Conservation (phyloP, 2,329 filamentous ascomycete genomes). For the Aspergillus uvarum region DNA sequence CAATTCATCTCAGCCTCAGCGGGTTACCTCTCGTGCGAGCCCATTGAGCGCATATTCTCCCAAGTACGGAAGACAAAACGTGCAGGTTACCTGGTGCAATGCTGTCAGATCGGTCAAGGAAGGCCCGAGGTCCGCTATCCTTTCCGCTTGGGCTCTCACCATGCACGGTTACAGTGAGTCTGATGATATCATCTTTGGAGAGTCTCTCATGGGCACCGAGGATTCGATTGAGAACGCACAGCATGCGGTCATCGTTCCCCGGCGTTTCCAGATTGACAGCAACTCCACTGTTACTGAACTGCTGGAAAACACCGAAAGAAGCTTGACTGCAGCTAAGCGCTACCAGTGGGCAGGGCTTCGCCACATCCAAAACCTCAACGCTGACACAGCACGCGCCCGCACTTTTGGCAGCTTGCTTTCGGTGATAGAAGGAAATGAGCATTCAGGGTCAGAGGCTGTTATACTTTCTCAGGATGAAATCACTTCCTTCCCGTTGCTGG, state of each 20-base stretch:
- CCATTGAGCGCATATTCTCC: conserved; percentile 7
- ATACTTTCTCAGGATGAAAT: not conserved
- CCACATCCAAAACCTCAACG: conserved; percentile 54
- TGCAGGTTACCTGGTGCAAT: conserved; percentile 11
- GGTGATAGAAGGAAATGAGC: conserved; percentile 18
- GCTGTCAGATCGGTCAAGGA: conserved; percentile 10
- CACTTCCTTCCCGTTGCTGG: conserved; percentile 11
- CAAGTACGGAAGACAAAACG: conserved; percentile 6
- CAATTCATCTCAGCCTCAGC: conserved; percentile 1
- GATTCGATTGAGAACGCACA: conserved; percentile 40
- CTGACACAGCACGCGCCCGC: conserved; percentile 42
- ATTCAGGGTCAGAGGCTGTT: not conserved
- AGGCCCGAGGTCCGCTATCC: conserved; percentile 31
- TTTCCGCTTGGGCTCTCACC: conserved; percentile 44
- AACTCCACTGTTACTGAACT: conserved; percentile 45
- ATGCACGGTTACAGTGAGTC: conserved; percentile 38
- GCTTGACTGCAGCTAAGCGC: conserved; percentile 59
- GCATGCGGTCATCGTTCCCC: conserved; percentile 43
- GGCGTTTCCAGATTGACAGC: conserved; percentile 36
- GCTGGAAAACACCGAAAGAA: conserved; percentile 53
- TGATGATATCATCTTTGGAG: conserved; percentile 45
- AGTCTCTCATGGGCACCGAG: conserved; percentile 43
- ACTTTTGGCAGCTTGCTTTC: conserved; percentile 43
- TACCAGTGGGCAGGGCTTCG: conserved; percentile 52
- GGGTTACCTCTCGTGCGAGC: conserved; percentile 13